A percentile compares a stretch with the other conserved stretches of the same genome.
Conservation (phyloP, 2,329 filamentous ascomycete genomes). For the Erysiphe pisi region DNA sequence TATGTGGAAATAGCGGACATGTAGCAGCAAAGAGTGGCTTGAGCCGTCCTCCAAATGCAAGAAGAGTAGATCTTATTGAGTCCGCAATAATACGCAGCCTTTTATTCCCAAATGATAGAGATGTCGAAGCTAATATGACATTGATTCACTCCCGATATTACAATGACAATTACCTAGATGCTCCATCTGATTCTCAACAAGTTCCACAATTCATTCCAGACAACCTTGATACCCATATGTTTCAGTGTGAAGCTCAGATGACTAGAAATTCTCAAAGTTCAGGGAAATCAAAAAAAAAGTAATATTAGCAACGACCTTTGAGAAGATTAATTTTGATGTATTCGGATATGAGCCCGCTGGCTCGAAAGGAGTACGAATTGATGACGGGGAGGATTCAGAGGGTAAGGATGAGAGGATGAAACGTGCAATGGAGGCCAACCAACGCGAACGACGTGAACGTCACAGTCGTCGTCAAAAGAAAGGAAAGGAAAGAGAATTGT, state of each 20-base stretch:
- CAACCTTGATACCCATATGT: conserved; percentile 7
- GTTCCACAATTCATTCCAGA: conserved; percentile 13
- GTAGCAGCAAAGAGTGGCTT: background rate
- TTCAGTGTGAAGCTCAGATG: background rate
- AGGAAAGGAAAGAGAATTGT: background rate
- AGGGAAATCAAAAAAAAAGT: background rate
- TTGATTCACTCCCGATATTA: background rate
- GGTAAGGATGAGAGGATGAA: background rate
- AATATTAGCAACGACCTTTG: background rate
- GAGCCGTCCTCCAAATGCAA: background rate
- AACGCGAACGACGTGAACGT: background rate
- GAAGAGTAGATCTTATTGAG: conserved; percentile 12
- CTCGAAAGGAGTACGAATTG: background rate
- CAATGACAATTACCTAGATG: background rate
- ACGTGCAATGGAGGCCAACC: background rate
- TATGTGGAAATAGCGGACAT: background rate
- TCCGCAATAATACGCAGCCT: conserved; percentile 17
- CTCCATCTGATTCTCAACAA: background rate
- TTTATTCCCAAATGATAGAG: background rate
- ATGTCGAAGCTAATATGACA: conserved; percentile 9
- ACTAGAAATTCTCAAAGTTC: background rate
- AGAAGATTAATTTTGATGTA: background rate
- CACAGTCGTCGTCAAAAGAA: background rate
- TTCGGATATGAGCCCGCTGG: background rate
- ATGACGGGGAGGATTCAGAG: background rate